Percentiles rank a stretch among this genome's conserved stretches.
These are phyloP conservation scores for Funneliformis caledonium DNA, from an alignment of 371 early-diverging fungal species.

Conservation along the genomic window DNA sequence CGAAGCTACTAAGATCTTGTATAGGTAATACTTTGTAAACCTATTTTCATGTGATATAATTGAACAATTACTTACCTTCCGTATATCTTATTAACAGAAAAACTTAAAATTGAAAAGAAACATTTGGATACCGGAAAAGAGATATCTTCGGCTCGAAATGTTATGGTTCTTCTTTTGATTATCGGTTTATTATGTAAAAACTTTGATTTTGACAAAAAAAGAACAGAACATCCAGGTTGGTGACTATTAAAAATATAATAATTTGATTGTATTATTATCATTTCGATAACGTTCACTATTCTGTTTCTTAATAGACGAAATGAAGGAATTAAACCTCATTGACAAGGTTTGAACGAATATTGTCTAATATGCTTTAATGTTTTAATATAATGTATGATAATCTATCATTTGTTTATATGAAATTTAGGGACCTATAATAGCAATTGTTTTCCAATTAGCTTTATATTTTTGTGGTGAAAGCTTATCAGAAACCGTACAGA, in stretches of 20 bases:
- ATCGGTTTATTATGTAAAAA: constrained; percentile 72
- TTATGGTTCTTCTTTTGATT: constrained; percentile 65
- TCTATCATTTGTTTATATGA: constrained; percentile 23
- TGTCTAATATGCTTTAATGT: constrained; percentile 32
- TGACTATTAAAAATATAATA: constrained; percentile 8
- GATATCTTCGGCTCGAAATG: constrained; percentile 48
- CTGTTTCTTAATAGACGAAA: constrained; percentile 39
- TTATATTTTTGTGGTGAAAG: constrained; percentile 36
- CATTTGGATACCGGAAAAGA: constrained; percentile 42
- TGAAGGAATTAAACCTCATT: constrained; percentile 50
- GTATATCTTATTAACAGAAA: constrained; percentile 38
- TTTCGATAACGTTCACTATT: background rate
- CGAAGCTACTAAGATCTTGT: constrained; percentile 67
- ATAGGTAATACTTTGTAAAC: constrained; percentile 42
- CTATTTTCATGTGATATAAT: constrained; percentile 12
- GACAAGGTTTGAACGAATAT: constrained; percentile 41
- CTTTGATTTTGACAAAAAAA: constrained; percentile 76
- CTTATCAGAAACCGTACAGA: constrained; percentile 42
- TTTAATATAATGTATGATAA: background rate
- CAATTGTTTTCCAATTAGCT: constrained; percentile 38
- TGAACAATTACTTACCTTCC: background rate
- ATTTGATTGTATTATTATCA: background rate
- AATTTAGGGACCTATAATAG: constrained; percentile 13
- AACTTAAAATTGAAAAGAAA: constrained; percentile 47
- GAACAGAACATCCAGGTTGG: constrained; percentile 47